These are phyloP conservation scores for Trypanosoma rangeli DNA, from an alignment of 208 protist species.

Conservation along the genomic window DNA sequence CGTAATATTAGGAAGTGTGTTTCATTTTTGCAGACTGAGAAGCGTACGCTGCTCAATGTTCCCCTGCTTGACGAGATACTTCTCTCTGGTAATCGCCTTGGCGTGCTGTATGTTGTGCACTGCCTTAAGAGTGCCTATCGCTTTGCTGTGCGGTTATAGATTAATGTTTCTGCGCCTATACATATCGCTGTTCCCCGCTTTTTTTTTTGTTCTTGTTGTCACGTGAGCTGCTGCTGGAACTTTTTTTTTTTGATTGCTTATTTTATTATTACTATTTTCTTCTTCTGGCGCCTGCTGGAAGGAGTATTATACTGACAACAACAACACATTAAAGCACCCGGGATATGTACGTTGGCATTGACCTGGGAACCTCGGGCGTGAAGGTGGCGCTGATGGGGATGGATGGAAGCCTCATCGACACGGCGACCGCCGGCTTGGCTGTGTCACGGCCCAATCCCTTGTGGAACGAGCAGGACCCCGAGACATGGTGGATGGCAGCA, in stretches of 20 bases:
- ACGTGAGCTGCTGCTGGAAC: background rate
- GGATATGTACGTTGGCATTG: conserved; percentile 68
- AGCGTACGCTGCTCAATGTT: conserved; percentile 35
- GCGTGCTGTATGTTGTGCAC: conserved; percentile 47
- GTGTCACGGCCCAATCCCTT: conserved; percentile 64
- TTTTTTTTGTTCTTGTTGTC: conserved; percentile 15
- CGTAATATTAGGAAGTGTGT: conserved; percentile 75
- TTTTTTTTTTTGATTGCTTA: background rate
- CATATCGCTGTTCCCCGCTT: conserved; percentile 19
- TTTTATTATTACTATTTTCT: conserved; percentile 6
- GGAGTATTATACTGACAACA: background rate
- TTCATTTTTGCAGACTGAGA: conserved; percentile 53
- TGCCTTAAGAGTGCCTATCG: conserved; percentile 34
- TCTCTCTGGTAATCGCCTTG: conserved; percentile 36
- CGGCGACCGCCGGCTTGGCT: conserved; percentile 42
- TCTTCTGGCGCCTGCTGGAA: background rate
- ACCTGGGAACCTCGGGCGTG: conserved; percentile 70
- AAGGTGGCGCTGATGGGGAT: conserved; percentile 65
- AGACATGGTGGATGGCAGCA: conserved; percentile 57
- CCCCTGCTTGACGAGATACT: conserved; percentile 59
- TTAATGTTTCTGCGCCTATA: background rate
- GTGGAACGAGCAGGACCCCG: conserved; percentile 73
- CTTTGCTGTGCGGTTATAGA: conserved; percentile 18
- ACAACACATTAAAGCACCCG: background rate
- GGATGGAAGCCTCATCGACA: conserved; percentile 60